Conservation (phyloP, 805 yeast genomes). For the Brettanomyces naardenensis region DNA sequence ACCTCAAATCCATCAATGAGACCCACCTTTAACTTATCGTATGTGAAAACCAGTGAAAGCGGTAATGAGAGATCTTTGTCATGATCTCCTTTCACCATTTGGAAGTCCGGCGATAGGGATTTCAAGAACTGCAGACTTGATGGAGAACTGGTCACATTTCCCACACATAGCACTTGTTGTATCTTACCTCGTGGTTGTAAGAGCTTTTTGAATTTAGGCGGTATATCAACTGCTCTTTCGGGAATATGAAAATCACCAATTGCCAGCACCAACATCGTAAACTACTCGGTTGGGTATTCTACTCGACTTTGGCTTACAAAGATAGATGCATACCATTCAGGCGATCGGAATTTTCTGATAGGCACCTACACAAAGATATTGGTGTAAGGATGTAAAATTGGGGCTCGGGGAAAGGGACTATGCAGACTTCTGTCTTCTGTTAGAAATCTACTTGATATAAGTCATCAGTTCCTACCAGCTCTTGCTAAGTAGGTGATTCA, state of each 20-base stretch:
- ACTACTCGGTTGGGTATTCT: no score
- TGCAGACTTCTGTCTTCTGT: no score
- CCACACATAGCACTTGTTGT: conserved; percentile 75
- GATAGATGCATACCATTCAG: no score
- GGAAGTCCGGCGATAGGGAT: conserved; percentile 62
- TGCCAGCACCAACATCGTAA: conserved; percentile 62
- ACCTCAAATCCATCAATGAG: conserved; percentile 77
- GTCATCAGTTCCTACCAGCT: no score
- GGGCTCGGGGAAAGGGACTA: no score
- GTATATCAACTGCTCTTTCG: conserved; percentile 63
- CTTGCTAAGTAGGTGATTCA: no score
- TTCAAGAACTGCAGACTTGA: conserved; percentile 58
- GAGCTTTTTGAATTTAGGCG: conserved; percentile 61
- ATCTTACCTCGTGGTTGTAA: conserved; percentile 74
- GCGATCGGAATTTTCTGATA: no score
- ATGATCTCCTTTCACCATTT: conserved; percentile 75
- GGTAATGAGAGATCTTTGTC: conserved; percentile 55
- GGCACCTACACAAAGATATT: no score
- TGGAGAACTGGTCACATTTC: conserved; percentile 68
- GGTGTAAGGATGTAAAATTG: no score
- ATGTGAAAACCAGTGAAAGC: conserved; percentile 52
- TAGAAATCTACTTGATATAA: no score
- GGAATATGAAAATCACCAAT: conserved; percentile 91
- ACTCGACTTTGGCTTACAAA: no score
- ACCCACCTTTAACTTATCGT: conserved; percentile 73